phyloP scores from a whole-genome alignment of 1,139 yeast genomes.

The Torulaspora pretoriensis region DNA sequence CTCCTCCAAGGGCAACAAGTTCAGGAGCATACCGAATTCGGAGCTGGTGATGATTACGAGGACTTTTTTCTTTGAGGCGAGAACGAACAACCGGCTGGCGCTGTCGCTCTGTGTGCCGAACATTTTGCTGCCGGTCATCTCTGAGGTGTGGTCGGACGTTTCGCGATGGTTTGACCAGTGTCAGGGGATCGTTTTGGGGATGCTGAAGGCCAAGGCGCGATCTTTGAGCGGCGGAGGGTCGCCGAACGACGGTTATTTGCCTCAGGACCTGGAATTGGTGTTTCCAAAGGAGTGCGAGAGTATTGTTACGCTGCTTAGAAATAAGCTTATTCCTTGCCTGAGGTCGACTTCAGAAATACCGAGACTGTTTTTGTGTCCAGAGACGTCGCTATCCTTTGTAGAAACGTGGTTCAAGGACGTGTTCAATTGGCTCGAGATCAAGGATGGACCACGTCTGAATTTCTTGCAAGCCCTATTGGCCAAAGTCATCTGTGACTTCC shows the following conservation, averaged over 20 bases:
- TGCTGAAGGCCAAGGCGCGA: slow-evolving; percentile 9
- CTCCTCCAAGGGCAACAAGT: slow-evolving; percentile 25
- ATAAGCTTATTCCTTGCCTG: slow-evolving; percentile 33
- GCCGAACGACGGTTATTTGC: slow-evolving; percentile 13
- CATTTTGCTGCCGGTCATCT: slow-evolving; percentile 25
- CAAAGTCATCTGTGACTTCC: slow-evolving; percentile 43
- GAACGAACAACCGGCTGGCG: slow-evolving; percentile 24
- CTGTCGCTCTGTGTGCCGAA: slow-evolving; percentile 34
- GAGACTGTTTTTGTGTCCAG: slow-evolving; percentile 37
- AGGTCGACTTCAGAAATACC: slow-evolving; percentile 35
- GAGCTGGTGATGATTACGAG: slow-evolving; percentile 31
- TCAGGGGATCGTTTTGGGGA: slow-evolving; percentile 20
- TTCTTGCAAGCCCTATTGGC: slow-evolving; percentile 46
- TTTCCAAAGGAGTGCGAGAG: slow-evolving; percentile 22
- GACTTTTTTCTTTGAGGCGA: slow-evolving; percentile 21
- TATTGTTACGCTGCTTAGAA: slow-evolving; percentile 29
- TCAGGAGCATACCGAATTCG: slow-evolving; percentile 33
- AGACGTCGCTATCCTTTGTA: slow-evolving; percentile 28
- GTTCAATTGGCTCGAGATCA: slow-evolving; percentile 58
- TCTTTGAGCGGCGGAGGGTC: slow-evolving; percentile 1
- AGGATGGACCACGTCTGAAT: slow-evolving; percentile 45
- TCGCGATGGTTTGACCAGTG: slow-evolving; percentile 29
- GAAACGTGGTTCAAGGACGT: slow-evolving; percentile 55
- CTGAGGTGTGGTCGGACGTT: slow-evolving; percentile 31
- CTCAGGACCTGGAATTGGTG: slow-evolving; percentile 17